These are phyloP conservation scores for Daldinia concentrica DNA, from an alignment of 495 filamentous ascomycete genomes.

Conservation along the genomic window DNA sequence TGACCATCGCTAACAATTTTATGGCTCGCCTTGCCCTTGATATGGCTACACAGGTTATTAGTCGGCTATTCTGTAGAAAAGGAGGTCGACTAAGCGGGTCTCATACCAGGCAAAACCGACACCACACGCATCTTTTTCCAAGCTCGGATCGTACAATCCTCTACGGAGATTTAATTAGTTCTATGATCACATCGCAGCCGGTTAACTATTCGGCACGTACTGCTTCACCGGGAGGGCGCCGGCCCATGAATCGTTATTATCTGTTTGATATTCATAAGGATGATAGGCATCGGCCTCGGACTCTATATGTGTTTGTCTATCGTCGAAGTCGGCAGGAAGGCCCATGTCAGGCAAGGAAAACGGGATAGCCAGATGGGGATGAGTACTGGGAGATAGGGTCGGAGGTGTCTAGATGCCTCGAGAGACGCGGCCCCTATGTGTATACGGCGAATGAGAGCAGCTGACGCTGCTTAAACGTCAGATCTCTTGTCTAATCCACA, in stretches of 20 bases:
- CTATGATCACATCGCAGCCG: background rate
- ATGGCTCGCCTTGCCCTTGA: slow-evolving; percentile 96
- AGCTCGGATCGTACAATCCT: slow-evolving; percentile 93
- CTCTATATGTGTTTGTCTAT: slow-evolving; percentile 62
- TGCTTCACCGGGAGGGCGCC: slow-evolving; percentile 95
- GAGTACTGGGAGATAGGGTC: slow-evolving; percentile 18
- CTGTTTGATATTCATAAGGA: slow-evolving; percentile 84
- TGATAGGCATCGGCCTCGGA: slow-evolving; percentile 62
- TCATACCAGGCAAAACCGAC: slow-evolving; percentile 98
- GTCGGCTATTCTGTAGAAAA: background rate
- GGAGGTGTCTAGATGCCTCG: slow-evolving; percentile 31
- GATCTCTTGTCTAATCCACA: slow-evolving; percentile 25
- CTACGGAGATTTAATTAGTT: slow-evolving; percentile 46
- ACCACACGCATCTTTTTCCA: slow-evolving; percentile 99
- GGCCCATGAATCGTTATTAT: slow-evolving; percentile 94
- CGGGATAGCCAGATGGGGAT: slow-evolving; percentile 38
- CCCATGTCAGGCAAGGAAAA: slow-evolving; percentile 67
- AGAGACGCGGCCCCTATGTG: slow-evolving; percentile 19
- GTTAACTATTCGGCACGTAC: slow-evolving; percentile 51
- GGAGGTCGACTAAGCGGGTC: background rate
- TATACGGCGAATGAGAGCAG: slow-evolving; percentile 36
- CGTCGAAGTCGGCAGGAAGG: slow-evolving; percentile 64
- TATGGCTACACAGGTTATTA: slow-evolving; percentile 70
- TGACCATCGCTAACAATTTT: slow-evolving; percentile 99
- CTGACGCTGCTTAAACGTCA: slow-evolving; percentile 44